Evolutionary conservation across 257 asterid genomes (phyloP).

Genomic region (Solanum pennellii): DNA sequence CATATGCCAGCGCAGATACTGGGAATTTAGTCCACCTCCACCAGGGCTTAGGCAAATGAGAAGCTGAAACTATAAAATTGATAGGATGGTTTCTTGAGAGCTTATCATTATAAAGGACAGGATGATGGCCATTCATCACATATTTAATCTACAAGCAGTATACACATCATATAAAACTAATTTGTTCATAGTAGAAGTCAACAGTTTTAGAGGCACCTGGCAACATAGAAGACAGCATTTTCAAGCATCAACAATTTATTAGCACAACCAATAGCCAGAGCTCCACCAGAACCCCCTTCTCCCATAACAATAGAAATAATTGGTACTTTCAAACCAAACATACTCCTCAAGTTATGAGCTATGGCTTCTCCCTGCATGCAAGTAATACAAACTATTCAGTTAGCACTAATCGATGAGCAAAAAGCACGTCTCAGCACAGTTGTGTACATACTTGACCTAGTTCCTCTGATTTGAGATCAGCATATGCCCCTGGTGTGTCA

Average conservation of each 20-base stretch:
- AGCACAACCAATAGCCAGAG: constrained; percentile 96
- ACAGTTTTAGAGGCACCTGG: constrained; percentile 43
- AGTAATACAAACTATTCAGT: background rate
- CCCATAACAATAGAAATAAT: constrained; percentile 81
- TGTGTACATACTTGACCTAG: constrained; percentile 56
- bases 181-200: background rate
- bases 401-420: background rate
- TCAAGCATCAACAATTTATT: constrained; percentile 94
- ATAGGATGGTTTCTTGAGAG: background rate
- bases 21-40: background rate
- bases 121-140: background rate
- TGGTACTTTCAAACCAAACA: constrained; percentile 98
- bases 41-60: background rate
- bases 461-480: constrained; percentile 84
- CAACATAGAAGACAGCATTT: constrained; percentile 95
- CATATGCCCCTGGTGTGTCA: constrained; percentile 94
- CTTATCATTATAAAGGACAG: background rate
- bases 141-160: background rate
- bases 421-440: background rate
- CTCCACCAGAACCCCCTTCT: constrained; percentile 99
- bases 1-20: background rate
- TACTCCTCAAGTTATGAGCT: constrained; percentile 85
- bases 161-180: background rate
- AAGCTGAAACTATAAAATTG: background rate
- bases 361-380: constrained; percentile 87